Conservation (phyloP, 1,284 basidiomycete species). For the Apiotrichum montevideense region DNA sequence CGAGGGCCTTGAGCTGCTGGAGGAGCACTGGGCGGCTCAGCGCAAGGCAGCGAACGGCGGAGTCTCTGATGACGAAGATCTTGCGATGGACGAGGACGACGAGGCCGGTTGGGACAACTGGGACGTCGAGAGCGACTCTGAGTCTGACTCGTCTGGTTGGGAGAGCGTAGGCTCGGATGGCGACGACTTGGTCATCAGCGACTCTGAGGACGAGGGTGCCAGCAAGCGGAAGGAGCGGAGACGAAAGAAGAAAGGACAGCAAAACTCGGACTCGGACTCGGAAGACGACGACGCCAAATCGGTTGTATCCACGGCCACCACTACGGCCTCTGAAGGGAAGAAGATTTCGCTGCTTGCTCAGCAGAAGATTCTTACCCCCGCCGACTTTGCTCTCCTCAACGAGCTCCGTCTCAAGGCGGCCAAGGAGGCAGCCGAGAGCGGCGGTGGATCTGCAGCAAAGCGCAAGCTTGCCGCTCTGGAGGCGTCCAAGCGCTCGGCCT, state of each 20-base stretch:
- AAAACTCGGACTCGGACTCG: conserved; percentile 46
- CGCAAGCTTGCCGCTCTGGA: conserved; percentile 78
- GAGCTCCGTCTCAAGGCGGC: conserved; percentile 81
- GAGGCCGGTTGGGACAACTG: conserved; percentile 81
- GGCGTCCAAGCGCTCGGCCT: conserved; percentile 56
- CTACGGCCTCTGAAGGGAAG: conserved; percentile 38
- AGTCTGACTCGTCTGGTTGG: conserved; percentile 71
- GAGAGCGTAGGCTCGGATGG: conserved; percentile 69
- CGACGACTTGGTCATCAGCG: conserved; percentile 67
- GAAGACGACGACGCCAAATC: conserved; percentile 39
- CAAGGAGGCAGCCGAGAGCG: conserved; percentile 62
- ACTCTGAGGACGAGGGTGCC: conserved; percentile 69
- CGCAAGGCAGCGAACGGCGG: conserved; percentile 59
- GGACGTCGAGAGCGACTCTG: conserved; percentile 72
- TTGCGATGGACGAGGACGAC: conserved; percentile 52
- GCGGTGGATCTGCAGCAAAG: conserved; percentile 71
- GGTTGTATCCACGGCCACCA: conserved; percentile 37
- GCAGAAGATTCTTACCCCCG: conserved; percentile 84
- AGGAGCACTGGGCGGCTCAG: conserved; percentile 70
- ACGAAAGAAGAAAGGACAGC: conserved; percentile 55
- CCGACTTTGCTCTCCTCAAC: conserved; percentile 89
- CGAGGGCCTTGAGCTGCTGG: conserved; percentile 83
- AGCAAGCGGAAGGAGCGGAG: conserved; percentile 21
- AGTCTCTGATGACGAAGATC: conserved; percentile 45
- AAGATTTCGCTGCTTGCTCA: conserved; percentile 47